phyloP scores from a whole-genome alignment of 371 early-diverging fungal genomes.

The Sporodiniella umbellata region DNA sequence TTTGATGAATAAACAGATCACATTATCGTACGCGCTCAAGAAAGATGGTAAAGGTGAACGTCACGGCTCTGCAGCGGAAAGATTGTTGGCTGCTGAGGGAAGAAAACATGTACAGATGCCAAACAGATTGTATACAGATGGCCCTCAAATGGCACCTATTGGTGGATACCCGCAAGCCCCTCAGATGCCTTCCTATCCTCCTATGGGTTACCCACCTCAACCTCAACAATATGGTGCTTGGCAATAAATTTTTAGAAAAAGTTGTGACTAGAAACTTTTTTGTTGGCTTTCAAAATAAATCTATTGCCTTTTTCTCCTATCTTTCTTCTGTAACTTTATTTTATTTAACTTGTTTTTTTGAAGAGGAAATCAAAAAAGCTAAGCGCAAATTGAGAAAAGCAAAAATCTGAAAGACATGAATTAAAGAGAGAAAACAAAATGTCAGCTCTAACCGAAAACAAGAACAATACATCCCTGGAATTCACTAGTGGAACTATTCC shows the following conservation, averaged over 20 bases:
- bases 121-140: conserved; percentile 70
- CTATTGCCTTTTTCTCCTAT: neutral
- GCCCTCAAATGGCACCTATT: conserved; percentile 30
- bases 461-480: conserved; percentile 5
- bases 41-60: conserved; percentile 98
- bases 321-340: neutral
- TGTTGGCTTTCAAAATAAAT: neutral
- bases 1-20: conserved; percentile 88
- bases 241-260: conserved; percentile 6
- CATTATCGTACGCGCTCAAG: conserved; percentile 93
- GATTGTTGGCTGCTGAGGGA: conserved; percentile 91
- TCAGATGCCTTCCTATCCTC: neutral
- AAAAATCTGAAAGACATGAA: too few relatives aligned
- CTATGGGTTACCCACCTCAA: conserved; percentile 18
- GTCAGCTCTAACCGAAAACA: conserved; percentile 9
- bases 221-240: conserved; percentile 7
- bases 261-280: neutral
- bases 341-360: too few relatives aligned
- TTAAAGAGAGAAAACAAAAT: neutral
- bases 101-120: conserved; percentile 70
- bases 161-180: neutral
- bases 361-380: too few relatives aligned
- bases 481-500: conserved; percentile 24
- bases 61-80: conserved; percentile 97
- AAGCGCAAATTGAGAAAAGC: too few relatives aligned